Base-by-base conservation (phyloP, 2,329 filamentous ascomycete genomes). In the Xylariaceae sp. region DNA sequence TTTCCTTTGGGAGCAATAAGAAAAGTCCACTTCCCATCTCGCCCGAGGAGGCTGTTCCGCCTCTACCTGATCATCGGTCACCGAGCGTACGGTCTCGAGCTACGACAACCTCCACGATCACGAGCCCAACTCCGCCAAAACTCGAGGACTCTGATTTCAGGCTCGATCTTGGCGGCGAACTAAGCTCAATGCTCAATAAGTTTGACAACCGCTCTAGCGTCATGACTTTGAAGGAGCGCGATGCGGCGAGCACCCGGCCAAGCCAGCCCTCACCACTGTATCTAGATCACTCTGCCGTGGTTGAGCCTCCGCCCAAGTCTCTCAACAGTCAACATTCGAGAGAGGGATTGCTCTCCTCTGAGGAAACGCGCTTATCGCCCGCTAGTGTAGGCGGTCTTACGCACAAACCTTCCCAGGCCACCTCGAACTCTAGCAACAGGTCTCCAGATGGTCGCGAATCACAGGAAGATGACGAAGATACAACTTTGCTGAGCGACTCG, bases 1-100 rank as follows among this genome's bases (percentile, higher is more conserved):
- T 78, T 50, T 78, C 76, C 3, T 79, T 80, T 53, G 75, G 74
- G 16, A 68, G 67, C 23, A 67, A 67, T 46, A 78, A 76, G 55
- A 78, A 76, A 52, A 57, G 65, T 32, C 26, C 48, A 3, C 36
- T 63, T 13, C 50, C 62, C 5, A 55, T 60, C 26, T 59, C 65
- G 11, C 55, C 58, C 9, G 59, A 62, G 17, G 60, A 69, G 19
- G 55, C 62, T 11, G 48, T 60, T 12, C 65, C 59, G 13, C 66
- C 70, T 3, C 50, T 70, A 16, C 59, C 63, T 12, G 52, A 55
- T 30, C 48, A 50, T 24, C 44, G 38, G 17, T 32, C 36, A 33
- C 50, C 44, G 40, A 58, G 41, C 57, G 70, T 48, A 54, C 71
- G 21, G 17, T 54, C 58, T 13, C 64, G 74, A 50, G 71, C 72